Base-by-base conservation (phyloP, 306 rosid genomes). In the Quercus engelmannii region DNA sequence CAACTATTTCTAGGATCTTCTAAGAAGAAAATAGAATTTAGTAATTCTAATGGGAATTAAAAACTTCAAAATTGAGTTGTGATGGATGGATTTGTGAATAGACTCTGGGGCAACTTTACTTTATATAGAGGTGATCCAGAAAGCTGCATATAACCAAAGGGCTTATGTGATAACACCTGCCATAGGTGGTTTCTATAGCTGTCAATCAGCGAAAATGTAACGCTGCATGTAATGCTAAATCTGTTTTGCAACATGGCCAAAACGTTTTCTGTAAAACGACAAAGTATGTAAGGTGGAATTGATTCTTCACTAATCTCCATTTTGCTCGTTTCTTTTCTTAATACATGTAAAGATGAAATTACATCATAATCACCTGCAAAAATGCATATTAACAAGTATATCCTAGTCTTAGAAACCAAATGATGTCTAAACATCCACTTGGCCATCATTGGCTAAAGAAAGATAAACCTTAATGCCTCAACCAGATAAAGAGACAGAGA, bases 91-190 rank as follows among this genome's bases (percentile, higher is more conserved):
- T 69, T 69, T 69, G 9, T 69, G 55, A 38, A n/a, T 35, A 62
- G 35, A 71, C 30, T 17, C 26, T 19, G 5, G 15, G 52, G 25
- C 19, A 57, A 8, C 58, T 6, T 2, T 19, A 62, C 18, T 18
- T 81, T 76, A 62, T 69, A 76, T 58, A 81, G 77, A 76, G 13
- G 69, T 49, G 55, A 80, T 51, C 15, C 5, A 26, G 68, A 55
- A 59, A 58, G 55, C 10, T 81, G 56, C 68, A 81, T 70, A 68
- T n/a, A 75, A 76, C 64, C 11, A 10, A 61, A 20, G 38, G 35
- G 69, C 33, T 30, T 59, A 69, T 55, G 65, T 57, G 71, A 75
- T 58, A 55, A 81, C 80, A 69, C 57, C 56, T 69, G 76, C 73
- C 85, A 21, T 46, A 28, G 51, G 20, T 4, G 3, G 43, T 70